A percentile compares a stretch with the other conserved stretches of the same genome.
phyloP scores from a whole-genome alignment of 225 moss, liverwort and hornwort genomes.

The Neckera pumila region DNA sequence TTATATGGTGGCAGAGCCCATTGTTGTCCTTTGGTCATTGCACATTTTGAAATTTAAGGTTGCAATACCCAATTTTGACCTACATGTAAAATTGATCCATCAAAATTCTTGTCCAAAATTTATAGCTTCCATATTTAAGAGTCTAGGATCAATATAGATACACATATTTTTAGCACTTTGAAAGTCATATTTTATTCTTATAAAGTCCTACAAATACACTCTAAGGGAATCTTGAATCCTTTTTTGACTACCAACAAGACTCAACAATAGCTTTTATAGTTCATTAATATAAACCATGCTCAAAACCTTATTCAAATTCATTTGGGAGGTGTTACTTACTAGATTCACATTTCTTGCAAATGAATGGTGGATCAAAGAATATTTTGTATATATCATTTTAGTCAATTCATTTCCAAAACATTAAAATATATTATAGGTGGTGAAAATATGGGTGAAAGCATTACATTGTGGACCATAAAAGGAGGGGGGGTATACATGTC shows the following conservation, averaged over 20 bases:
- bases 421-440: not conserved
- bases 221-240: rapidly evolving
- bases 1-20: not conserved
- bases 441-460: not conserved
- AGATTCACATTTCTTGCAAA: not conserved
- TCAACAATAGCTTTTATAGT: not conserved
- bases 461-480: rapidly evolving
- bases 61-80: not conserved
- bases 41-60: not conserved
- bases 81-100: rapidly evolving
- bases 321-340: not conserved
- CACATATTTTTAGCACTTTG: not conserved
- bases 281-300: not conserved
- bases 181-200: not conserved
- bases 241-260: not conserved
- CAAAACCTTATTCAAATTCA: not conserved
- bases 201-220: not conserved
- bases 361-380: not conserved
- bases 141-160: not conserved
- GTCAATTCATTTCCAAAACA: not conserved
- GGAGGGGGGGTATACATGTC: not conserved
- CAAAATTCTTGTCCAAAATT: not conserved
- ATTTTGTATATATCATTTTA: not conserved
- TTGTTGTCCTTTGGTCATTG: not conserved
- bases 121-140: not conserved